Evolutionary conservation across 805 yeast species (phyloP).

Genomic region (Pichia heedii): DNA sequence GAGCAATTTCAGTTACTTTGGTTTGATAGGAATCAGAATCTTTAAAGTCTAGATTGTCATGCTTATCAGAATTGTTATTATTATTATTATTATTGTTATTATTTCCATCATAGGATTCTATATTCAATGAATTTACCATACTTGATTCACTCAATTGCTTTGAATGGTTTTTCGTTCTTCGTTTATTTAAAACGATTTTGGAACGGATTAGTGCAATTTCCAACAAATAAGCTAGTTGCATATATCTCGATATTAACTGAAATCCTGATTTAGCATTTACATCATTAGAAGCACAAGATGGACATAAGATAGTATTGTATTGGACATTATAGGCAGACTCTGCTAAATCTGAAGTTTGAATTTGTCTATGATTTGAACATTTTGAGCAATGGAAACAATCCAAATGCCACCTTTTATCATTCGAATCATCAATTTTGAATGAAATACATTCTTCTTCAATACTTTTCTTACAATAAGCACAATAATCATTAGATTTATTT

Average conservation of each 20-base stretch:
- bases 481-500: conserved; percentile 62
- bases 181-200: conserved; percentile 44
- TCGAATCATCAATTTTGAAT: conserved; percentile 24
- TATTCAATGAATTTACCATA: not conserved
- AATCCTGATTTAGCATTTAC: conserved; percentile 47
- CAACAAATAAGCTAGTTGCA: conserved; percentile 67
- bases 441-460: conserved; percentile 78
- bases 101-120: not conserved
- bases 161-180: conserved; percentile 7
- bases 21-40: conserved; percentile 45
- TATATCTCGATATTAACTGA: conserved; percentile 52
- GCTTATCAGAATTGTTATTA: not conserved
- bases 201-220: conserved; percentile 79
- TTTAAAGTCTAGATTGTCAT: not conserved
- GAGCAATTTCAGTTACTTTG: conserved; percentile 67
- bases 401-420: conserved; percentile 70
- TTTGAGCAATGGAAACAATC: conserved; percentile 60
- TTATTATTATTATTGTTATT: not conserved
- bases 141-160: conserved; percentile 1
- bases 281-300: conserved; percentile 48
- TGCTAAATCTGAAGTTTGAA: conserved; percentile 15
- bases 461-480: conserved; percentile 60
- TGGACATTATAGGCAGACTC: conserved; percentile 39
- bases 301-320: conserved; percentile 41
- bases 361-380: conserved; percentile 31